phyloP scores from a whole-genome alignment of 73 alveolate species.

The Paramecium primaurelia region DNA sequence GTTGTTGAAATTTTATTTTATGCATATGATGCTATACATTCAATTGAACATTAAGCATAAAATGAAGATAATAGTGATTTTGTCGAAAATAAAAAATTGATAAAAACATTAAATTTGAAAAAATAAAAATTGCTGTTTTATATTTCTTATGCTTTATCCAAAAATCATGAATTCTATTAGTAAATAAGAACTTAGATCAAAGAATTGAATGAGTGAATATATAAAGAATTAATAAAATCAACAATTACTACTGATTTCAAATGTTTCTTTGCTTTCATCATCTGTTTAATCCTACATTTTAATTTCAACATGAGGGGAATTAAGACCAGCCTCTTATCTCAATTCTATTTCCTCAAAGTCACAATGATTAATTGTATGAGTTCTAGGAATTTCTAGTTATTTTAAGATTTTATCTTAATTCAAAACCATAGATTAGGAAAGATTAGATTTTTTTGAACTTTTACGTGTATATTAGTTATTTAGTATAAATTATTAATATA shows the following conservation, averaged over 20 bases:
- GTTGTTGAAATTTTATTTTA: not conserved
- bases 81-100: not conserved
- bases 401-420: not conserved
- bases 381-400: not conserved
- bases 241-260: not conserved
- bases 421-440: not conserved
- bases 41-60: not conserved
- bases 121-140: conserved; percentile 10
- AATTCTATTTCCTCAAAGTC: not conserved
- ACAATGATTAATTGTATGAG: not conserved
- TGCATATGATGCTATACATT: not conserved
- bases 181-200: not conserved
- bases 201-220: not conserved
- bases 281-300: conserved; percentile 3
- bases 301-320: conserved; percentile 24
- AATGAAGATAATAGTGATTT: not conserved
- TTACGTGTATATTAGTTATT: not conserved
- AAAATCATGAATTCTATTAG: not conserved
- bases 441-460: not conserved
- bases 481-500: not conserved
- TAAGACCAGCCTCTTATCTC: conserved; percentile 1
- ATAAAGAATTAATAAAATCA: not conserved
- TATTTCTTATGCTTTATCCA: not conserved
- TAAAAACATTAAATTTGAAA: not conserved
- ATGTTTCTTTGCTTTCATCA: conserved; percentile 33